Evolutionary conservation across 192 early-diverging fungal genomes (phyloP).

Genomic region (Backusella psychrophila): DNA sequence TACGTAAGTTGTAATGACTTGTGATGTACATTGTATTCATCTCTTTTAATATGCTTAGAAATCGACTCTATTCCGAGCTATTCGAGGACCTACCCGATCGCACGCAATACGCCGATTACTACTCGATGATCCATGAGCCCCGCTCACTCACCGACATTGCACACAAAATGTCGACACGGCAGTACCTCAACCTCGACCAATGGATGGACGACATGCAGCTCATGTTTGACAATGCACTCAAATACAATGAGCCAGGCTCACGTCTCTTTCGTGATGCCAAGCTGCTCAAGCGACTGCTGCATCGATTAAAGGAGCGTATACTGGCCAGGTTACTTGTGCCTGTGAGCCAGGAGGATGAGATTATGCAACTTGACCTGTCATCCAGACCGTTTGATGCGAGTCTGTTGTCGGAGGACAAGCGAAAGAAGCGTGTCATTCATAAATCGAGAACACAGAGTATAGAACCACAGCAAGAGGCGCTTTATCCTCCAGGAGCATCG

Average conservation of each 20-base stretch:
- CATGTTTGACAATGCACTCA: conserved; percentile 90
- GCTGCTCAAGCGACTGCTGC: conserved; percentile 35
- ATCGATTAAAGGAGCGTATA: conserved; percentile 28
- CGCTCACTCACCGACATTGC: conserved; percentile 70
- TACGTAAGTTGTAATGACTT: conserved; percentile 25
- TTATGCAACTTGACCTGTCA: conserved; percentile 8
- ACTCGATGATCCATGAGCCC: conserved; percentile 79
- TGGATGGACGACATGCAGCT: conserved; percentile 78
- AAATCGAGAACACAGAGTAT: conserved; percentile 11
- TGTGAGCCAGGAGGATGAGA: conserved; percentile 20
- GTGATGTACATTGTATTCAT: not conserved
- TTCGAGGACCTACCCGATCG: conserved; percentile 77
- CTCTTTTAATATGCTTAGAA: not conserved
- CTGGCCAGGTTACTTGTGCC: conserved; percentile 15
- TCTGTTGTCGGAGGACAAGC: not conserved
- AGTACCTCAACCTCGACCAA: conserved; percentile 66
- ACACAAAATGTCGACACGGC: conserved; percentile 54
- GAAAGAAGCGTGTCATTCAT: not conserved
- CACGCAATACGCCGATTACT: conserved; percentile 89
- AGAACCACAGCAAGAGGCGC: not conserved
- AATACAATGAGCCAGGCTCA: conserved; percentile 85
- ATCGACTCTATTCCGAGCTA: conserved; percentile 65
- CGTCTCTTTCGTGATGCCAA: conserved; percentile 79
- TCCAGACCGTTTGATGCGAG: conserved; percentile 12
- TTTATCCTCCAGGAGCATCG: not conserved